A percentile compares a stretch with the other conserved stretches of the same genome.
Evolutionary conservation across 1,284 basidiomycete species (phyloP).

Genomic region (Pterulicium gracile): DNA sequence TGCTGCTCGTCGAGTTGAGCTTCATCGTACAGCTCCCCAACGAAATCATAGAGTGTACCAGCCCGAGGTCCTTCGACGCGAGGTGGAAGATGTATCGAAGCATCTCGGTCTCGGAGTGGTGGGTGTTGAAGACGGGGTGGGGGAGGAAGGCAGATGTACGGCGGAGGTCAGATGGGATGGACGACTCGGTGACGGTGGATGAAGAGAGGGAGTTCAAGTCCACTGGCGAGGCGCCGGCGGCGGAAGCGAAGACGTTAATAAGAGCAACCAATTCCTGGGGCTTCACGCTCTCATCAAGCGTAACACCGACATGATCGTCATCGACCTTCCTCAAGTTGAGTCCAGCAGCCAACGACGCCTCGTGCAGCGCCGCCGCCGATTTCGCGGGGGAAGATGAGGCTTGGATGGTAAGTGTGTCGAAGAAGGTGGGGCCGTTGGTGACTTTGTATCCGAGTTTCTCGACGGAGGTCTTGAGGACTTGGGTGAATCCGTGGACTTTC

Average conservation of each 20-base stretch:
- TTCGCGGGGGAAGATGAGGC: slow-evolving; percentile 39
- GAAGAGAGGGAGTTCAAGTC: slow-evolving; percentile 17
- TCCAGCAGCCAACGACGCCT: slow-evolving; percentile 50
- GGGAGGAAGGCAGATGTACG: slow-evolving; percentile 74
- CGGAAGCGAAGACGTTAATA: slow-evolving; percentile 74
- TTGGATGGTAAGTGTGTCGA: slow-evolving; percentile 91
- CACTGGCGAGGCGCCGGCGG: slow-evolving; percentile 10
- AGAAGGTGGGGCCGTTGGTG: slow-evolving; percentile 57
- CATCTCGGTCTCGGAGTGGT: slow-evolving; percentile 98
- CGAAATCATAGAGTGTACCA: slow-evolving; percentile 95
- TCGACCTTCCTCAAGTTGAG: slow-evolving; percentile 86
- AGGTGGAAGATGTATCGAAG: slow-evolving; percentile 92
- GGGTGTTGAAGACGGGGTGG: slow-evolving; percentile 88
- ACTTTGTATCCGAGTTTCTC: slow-evolving; percentile 65
- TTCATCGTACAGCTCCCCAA: slow-evolving; percentile 97
- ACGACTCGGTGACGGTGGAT: slow-evolving; percentile 21
- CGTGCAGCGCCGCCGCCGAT: slow-evolving; percentile 60
- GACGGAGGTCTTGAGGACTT: slow-evolving; percentile 64
- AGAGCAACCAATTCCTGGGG: slow-evolving; percentile 67
- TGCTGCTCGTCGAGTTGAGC: slow-evolving; percentile 92
- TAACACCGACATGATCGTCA: slow-evolving; percentile 73
- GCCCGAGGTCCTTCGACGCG: slow-evolving; percentile 89
- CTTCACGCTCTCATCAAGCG: slow-evolving; percentile 87
- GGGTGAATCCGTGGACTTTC: slow-evolving; percentile 86
- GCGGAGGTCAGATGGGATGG: slow-evolving; percentile 48